phyloP scores from a whole-genome alignment of 306 rosid species.

The Phaseolus lunatus region DNA sequence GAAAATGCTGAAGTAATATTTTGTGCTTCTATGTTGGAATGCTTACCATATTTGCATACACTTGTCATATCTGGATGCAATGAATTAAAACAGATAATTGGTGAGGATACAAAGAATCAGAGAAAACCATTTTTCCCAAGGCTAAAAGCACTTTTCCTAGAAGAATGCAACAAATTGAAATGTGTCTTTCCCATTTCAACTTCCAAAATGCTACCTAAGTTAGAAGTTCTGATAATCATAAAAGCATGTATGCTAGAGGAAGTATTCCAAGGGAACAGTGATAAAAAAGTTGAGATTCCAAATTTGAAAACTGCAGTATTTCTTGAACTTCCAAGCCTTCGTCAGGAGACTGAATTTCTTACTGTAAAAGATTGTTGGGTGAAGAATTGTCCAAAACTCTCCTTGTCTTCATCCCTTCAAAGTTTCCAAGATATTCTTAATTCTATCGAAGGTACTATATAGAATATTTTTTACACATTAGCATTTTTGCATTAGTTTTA shows the following conservation, averaged over 20 bases:
- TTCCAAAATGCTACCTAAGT: neutral
- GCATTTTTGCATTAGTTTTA: too few relatives aligned
- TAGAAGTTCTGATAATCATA: neutral
- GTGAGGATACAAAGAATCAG: neutral
- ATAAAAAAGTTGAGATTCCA: neutral
- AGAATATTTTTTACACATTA: too few relatives aligned
- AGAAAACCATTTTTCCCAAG: neutral
- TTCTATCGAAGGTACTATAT: neutral
- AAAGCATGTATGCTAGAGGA: neutral
- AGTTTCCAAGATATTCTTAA: accelerated
- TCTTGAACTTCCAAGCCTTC: neutral
- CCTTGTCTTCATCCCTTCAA: neutral
- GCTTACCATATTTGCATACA: neutral
- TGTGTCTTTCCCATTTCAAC: neutral
- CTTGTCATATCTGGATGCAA: neutral
- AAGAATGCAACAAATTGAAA: neutral
- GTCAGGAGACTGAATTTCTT: neutral
- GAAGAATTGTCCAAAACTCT: neutral
- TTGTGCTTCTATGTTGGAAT: neutral
- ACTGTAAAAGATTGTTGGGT: neutral
- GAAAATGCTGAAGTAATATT: neutral
- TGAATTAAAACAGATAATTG: neutral
- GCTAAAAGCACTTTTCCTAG: neutral
- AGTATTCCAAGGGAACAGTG: neutral
- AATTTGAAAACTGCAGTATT: too few relatives aligned